phyloP scores from a whole-genome alignment of 2,329 filamentous ascomycete species.

The Raffaelea arxii region DNA sequence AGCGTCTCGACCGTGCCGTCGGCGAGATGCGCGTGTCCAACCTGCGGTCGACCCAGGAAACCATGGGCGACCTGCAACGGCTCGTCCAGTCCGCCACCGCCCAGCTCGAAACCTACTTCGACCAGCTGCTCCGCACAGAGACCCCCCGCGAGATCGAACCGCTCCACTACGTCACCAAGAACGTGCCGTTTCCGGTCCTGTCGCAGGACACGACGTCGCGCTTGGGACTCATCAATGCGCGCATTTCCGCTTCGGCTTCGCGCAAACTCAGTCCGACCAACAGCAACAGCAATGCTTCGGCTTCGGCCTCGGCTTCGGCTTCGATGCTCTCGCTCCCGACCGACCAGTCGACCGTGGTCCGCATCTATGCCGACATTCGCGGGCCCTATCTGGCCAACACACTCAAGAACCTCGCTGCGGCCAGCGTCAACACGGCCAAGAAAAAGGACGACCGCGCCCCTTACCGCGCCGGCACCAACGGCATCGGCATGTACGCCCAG shows the following conservation, averaged over 20 bases:
- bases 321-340: conserved; percentile 44
- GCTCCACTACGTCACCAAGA: conserved; percentile 85
- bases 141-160: conserved; percentile 77
- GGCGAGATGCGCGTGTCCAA: conserved; percentile 82
- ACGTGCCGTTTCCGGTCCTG: conserved; percentile 72
- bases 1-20: conserved; percentile 78
- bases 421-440: conserved; percentile 74
- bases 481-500: conserved; percentile 79
- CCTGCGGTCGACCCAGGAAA: conserved; percentile 81
- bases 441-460: conserved; percentile 68
- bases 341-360: conserved; percentile 61
- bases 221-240: conserved; percentile 68
- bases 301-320: conserved; percentile 16
- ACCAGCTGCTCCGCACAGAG: conserved; percentile 63
- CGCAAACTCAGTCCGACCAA: no score
- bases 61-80: conserved; percentile 67
- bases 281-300: no score
- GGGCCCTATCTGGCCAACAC: conserved; percentile 78
- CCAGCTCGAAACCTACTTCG: conserved; percentile 77
- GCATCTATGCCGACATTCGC: conserved; percentile 76
- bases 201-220: conserved; percentile 66
- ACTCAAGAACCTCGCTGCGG: conserved; percentile 76
- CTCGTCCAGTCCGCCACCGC: conserved; percentile 70
- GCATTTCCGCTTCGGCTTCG: conserved; percentile 48
- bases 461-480: conserved; percentile 82